Percentiles rank a stretch among this genome's conserved stretches.
Conservation (phyloP, 306 rosid species). For the Acmispon strigosus region DNA sequence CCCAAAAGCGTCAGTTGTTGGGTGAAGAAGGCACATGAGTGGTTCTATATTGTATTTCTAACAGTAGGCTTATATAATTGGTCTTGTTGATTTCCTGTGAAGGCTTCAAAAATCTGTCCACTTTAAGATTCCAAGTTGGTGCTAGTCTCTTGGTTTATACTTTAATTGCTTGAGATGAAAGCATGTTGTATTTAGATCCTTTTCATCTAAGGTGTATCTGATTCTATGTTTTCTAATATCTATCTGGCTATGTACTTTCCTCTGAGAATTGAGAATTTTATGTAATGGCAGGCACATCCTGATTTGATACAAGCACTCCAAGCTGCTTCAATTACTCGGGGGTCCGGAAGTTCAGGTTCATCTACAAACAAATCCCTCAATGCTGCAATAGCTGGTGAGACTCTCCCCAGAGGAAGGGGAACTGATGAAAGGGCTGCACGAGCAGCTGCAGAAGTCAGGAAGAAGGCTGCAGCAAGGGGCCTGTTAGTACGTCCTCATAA, state of each 20-base stretch:
- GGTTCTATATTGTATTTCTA: no score
- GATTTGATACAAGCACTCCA: constrained; percentile 66
- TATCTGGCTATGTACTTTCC: background rate
- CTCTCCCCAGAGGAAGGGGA: constrained; percentile 66
- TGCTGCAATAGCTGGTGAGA: constrained; percentile 51
- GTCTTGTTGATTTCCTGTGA: background rate
- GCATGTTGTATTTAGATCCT: background rate
- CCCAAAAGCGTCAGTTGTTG: no score
- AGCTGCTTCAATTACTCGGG: constrained; percentile 60
- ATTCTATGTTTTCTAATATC: background rate
- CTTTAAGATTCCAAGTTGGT: background rate
- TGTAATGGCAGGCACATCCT: constrained; percentile 52
- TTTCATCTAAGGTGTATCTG: background rate
- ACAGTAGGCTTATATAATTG: background rate
- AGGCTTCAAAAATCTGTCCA: background rate
- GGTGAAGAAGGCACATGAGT: no score
- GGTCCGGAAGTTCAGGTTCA: constrained; percentile 51
- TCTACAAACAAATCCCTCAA: constrained; percentile 53
- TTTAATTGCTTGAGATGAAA: background rate
- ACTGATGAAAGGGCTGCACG: constrained; percentile 77
- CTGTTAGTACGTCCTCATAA: constrained; percentile 50
- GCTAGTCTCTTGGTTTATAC: background rate
- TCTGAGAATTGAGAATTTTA: background rate
- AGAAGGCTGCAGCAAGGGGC: constrained; percentile 77
- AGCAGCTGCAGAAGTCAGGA: constrained; percentile 73